Evolutionary conservation across 768 basidiomycete species (phyloP).

Genomic region (Agrocybe praecox): DNA sequence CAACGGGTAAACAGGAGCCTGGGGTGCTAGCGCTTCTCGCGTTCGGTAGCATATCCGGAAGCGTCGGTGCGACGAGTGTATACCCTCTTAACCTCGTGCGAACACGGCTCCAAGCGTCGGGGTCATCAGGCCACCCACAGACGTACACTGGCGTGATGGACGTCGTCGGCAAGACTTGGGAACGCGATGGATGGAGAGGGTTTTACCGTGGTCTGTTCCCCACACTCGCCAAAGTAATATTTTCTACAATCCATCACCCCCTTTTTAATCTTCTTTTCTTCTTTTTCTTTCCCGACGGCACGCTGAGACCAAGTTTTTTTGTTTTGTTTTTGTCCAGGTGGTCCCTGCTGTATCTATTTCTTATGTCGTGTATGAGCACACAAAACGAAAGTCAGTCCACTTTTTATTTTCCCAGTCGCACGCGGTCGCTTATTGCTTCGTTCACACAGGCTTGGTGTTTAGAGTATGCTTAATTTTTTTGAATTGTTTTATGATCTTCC

Average conservation of each 20-base stretch:
- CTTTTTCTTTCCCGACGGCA: not conserved
- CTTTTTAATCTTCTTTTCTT: not conserved
- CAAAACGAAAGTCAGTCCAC: constrained; percentile 68
- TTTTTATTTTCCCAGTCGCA: not conserved
- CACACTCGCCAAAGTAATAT: constrained; percentile 86
- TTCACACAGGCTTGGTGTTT: constrained; percentile 58
- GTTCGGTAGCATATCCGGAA: constrained; percentile 92
- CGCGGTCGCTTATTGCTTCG: not conserved
- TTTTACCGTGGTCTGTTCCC: constrained; percentile 94
- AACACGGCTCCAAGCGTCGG: constrained; percentile 94
- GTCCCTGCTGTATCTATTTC: constrained; percentile 97
- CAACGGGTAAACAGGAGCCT: constrained; percentile 88
- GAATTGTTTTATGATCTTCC: constrained; percentile 20
- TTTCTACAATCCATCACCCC: constrained; percentile 7
- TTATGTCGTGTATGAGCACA: constrained; percentile 91
- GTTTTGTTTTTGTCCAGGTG: constrained; percentile 51
- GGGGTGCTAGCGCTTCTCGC: constrained; percentile 84
- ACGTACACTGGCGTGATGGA: constrained; percentile 88
- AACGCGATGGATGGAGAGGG: constrained; percentile 88
- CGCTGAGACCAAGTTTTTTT: not conserved
- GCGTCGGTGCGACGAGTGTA: constrained; percentile 91
- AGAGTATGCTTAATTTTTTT: constrained; percentile 16
- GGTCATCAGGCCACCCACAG: constrained; percentile 93
- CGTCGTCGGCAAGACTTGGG: constrained; percentile 78
- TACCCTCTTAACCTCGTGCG: constrained; percentile 93